A percentile compares a stretch with the other conserved stretches of the same genome.
Conservation (phyloP, 108 stramenopile species). For the Poteriospumella lacustris region DNA sequence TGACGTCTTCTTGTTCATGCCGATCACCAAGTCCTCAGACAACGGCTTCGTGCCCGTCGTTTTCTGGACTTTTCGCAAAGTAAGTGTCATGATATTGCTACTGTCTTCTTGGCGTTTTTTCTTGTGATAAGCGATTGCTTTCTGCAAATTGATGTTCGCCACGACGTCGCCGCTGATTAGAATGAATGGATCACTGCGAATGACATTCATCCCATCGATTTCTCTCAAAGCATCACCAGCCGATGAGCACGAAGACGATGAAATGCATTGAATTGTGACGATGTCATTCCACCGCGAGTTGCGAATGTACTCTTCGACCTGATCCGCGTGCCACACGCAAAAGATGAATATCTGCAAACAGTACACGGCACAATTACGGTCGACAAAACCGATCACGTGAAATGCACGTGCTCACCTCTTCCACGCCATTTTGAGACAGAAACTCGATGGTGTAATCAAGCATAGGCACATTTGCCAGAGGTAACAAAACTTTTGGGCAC, state of each 20-base stretch:
- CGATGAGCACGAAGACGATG: constrained; percentile 43
- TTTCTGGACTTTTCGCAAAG: constrained; percentile 61
- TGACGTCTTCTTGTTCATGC: constrained; percentile 56
- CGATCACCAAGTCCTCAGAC: constrained; percentile 71
- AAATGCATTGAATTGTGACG: constrained; percentile 36
- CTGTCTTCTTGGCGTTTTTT: constrained; percentile 65
- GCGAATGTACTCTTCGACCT: constrained; percentile 38
- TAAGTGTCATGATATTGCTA: constrained; percentile 74
- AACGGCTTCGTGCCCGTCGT: constrained; percentile 29
- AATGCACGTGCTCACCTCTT: constrained; percentile 52
- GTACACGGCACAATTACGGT: background rate
- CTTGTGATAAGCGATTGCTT: constrained; percentile 58
- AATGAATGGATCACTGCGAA: constrained; percentile 89
- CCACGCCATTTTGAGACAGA: constrained; percentile 72
- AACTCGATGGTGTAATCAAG: constrained; percentile 89
- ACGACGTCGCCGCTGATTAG: constrained; percentile 87
- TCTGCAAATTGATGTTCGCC: constrained; percentile 72
- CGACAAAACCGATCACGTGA: constrained; percentile 33
- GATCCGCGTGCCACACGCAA: constrained; percentile 48
- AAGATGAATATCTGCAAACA: constrained; percentile 57
- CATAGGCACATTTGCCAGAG: constrained; percentile 84
- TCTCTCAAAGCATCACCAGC: constrained; percentile 92
- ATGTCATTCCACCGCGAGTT: constrained; percentile 26
- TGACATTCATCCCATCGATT: constrained; percentile 79
- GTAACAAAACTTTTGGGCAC: constrained; percentile 69